A percentile compares a stretch with the other conserved stretches of the same genome.
These are phyloP conservation scores for Lentinula detonsa DNA, from an alignment of 768 basidiomycete genomes.

Conservation along the genomic window DNA sequence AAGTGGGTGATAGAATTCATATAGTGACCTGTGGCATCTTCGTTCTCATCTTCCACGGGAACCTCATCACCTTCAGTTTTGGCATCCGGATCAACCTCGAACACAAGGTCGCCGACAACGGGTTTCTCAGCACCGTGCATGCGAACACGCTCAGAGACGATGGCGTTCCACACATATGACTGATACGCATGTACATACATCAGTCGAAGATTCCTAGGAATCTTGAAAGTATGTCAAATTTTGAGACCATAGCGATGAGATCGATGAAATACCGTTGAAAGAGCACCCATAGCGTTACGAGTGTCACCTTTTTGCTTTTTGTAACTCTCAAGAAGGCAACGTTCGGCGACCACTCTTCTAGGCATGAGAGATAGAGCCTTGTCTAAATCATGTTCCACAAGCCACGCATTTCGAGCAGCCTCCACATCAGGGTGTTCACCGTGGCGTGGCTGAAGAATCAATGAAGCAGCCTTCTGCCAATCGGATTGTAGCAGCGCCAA, in stretches of 20 bases:
- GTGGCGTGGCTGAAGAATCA: conserved; percentile 77
- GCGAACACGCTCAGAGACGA: conserved; percentile 90
- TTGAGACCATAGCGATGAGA: not conserved
- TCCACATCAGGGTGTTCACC: conserved; percentile 94
- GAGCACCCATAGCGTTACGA: conserved; percentile 80
- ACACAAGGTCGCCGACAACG: conserved; percentile 88
- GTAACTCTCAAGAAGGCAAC: conserved; percentile 87
- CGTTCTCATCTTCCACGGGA: conserved; percentile 25
- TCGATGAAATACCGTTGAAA: conserved; percentile 57
- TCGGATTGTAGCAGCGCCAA: conserved; percentile 83
- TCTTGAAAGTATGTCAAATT: conserved; percentile 42
- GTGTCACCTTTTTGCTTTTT: conserved; percentile 74
- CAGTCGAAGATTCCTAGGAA: conserved; percentile 88
- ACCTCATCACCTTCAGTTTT: conserved; percentile 25
- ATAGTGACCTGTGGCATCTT: conserved; percentile 19
- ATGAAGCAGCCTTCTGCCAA: conserved; percentile 81
- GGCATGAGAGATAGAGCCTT: conserved; percentile 85
- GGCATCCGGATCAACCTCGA: conserved; percentile 36
- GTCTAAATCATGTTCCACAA: conserved; percentile 74
- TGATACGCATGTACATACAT: conserved; percentile 99
- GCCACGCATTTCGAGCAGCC: conserved; percentile 80
- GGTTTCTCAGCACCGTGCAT: conserved; percentile 68
- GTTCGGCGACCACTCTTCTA: conserved; percentile 86
- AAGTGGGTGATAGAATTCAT: not conserved
- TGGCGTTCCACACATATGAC: conserved; percentile 97